Percentiles rank a stretch among this genome's conserved stretches.
Conservation (phyloP, 192 early-diverging fungal genomes). For the Dissophora globulifera region DNA sequence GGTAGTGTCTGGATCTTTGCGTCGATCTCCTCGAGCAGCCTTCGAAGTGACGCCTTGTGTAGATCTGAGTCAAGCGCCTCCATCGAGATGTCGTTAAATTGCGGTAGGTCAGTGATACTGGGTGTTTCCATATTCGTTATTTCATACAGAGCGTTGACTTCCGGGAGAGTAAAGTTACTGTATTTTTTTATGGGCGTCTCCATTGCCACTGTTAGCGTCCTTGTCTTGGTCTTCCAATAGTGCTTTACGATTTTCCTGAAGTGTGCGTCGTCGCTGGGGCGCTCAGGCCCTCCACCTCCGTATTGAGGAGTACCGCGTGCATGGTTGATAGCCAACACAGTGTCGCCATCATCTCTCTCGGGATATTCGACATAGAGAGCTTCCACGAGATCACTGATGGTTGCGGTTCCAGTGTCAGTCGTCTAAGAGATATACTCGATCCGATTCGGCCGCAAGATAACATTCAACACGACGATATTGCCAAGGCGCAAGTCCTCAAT, state of each 20-base stretch:
- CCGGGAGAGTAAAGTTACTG: slow-evolving; percentile 17
- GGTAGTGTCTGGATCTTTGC: slow-evolving; percentile 3
- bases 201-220: slow-evolving; percentile 9
- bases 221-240: slow-evolving; percentile 8
- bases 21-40: slow-evolving; percentile 18
- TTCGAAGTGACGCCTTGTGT: slow-evolving; percentile 15
- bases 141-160: slow-evolving; percentile 21
- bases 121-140: slow-evolving; percentile 17
- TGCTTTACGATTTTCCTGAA: slow-evolving; percentile 9
- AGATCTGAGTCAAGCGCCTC: slow-evolving; percentile 9
- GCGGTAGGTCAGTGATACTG: slow-evolving; percentile 1
- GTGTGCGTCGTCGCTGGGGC: slow-evolving; percentile 8
- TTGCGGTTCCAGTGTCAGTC: slow-evolving; percentile 9
- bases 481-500: too few species aligned
- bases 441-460: slow-evolving; percentile 3
- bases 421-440: slow-evolving; percentile 21
- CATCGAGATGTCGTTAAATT: slow-evolving; percentile 5
- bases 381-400: neutral
- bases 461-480: too few species aligned
- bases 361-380: slow-evolving; percentile 10
- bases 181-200: slow-evolving; percentile 28
- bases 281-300: slow-evolving; percentile 14
- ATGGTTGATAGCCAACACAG: slow-evolving; percentile 22
- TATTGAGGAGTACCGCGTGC: slow-evolving; percentile 15
- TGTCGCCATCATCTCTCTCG: slow-evolving; percentile 18